These are phyloP conservation scores for Gossypium sturtianum DNA, from an alignment of 345 rosid species.

Conservation along the genomic window DNA sequence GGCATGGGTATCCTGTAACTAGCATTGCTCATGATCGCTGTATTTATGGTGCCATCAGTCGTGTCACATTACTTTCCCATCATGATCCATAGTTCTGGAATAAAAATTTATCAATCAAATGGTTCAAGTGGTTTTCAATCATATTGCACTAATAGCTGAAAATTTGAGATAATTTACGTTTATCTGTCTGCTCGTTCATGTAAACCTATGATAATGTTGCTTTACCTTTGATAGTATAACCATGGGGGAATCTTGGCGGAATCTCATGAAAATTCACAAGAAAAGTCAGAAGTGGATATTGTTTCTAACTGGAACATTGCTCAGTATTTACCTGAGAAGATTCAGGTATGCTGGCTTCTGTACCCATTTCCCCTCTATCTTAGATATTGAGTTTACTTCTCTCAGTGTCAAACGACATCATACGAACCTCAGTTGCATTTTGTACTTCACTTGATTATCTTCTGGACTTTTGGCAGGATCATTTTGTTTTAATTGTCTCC, in stretches of 20 bases:
- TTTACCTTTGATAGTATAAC: constrained; percentile 46
- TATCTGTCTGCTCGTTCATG: neutral
- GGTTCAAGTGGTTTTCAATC: constrained; percentile 8
- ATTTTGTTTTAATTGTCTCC: constrained; percentile 70
- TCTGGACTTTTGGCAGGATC: constrained; percentile 54
- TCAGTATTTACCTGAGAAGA: constrained; percentile 67
- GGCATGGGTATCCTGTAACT: neutral
- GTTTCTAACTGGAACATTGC: constrained; percentile 87
- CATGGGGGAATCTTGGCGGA: constrained; percentile 78
- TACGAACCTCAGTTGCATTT: neutral
- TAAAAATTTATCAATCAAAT: neutral
- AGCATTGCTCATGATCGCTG: neutral
- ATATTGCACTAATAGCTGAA: neutral
- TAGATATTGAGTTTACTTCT: neutral
- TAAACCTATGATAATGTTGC: neutral
- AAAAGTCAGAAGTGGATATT: constrained; percentile 59
- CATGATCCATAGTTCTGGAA: neutral
- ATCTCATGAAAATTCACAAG: constrained; percentile 44
- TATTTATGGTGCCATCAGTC: neutral
- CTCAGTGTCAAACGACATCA: neutral
- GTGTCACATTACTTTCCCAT: neutral
- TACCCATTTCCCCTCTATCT: constrained; percentile 1
- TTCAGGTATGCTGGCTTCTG: constrained; percentile 44
- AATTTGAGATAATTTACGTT: neutral
- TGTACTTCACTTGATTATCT: constrained; percentile 5